Evolutionary conservation across 768 basidiomycete species (phyloP).

Genomic region (Lentinula aciculospora): DNA sequence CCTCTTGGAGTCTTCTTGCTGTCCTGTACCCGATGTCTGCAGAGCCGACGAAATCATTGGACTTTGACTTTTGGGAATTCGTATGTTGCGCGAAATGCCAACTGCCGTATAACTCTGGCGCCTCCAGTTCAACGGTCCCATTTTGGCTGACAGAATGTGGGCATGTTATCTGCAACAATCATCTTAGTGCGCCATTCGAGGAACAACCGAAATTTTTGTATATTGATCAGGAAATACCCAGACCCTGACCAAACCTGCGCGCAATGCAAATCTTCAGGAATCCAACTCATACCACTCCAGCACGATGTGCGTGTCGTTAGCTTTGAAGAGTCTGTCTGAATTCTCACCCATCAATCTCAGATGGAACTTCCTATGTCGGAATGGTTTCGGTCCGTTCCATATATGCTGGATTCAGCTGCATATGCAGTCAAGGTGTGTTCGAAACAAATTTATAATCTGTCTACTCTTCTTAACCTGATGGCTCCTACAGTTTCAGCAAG

Average conservation of each 20-base stretch:
- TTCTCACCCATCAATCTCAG: slow-evolving; percentile 28
- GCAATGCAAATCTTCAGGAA: slow-evolving; percentile 56
- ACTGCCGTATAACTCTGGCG: slow-evolving; percentile 50
- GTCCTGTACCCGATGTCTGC: slow-evolving; percentile 28
- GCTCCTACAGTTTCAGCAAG: slow-evolving; percentile 65
- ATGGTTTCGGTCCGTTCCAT: slow-evolving; percentile 69
- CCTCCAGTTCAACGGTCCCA: slow-evolving; percentile 51
- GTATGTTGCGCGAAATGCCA: slow-evolving; percentile 68
- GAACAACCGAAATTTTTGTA: background rate
- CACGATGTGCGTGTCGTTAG: slow-evolving; percentile 48
- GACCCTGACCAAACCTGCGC: slow-evolving; percentile 70
- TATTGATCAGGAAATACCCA: background rate
- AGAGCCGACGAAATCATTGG: slow-evolving; percentile 21
- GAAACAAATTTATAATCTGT: background rate
- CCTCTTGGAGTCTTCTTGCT: too few species aligned
- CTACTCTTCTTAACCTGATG: background rate
- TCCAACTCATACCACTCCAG: slow-evolving; percentile 71
- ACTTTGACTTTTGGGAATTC: slow-evolving; percentile 78
- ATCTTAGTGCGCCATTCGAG: slow-evolving; percentile 54
- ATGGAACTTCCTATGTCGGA: slow-evolving; percentile 78
- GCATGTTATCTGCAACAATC: slow-evolving; percentile 80
- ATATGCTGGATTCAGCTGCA: slow-evolving; percentile 57
- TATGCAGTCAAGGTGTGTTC: slow-evolving; percentile 57
- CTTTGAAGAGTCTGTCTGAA: slow-evolving; percentile 4
- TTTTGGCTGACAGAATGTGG: slow-evolving; percentile 91